Evolutionary conservation across 257 asterid genomes (phyloP).

Genomic region (Ballota nigra): DNA sequence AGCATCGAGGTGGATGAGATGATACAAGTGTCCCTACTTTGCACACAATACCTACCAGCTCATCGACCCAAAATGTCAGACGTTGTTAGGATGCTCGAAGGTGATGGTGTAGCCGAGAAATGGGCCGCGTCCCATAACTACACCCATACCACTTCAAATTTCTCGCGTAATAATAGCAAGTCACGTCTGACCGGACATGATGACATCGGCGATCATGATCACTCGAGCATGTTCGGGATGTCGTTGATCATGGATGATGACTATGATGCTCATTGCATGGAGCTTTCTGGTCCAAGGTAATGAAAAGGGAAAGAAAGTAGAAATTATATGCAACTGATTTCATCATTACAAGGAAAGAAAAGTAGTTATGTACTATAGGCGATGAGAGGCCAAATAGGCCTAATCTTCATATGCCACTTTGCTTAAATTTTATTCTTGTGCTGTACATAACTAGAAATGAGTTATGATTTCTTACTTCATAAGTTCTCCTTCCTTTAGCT

Average conservation of each 20-base stretch:
- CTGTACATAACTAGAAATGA: conserved; percentile 23
- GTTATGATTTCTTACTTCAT: not conserved
- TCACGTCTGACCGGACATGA: conserved; percentile 25
- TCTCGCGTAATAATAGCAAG: conserved; percentile 30
- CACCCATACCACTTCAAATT: conserved; percentile 25
- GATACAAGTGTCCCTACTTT: conserved; percentile 87
- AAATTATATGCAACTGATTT: not conserved
- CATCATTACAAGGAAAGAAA: conserved; percentile 24
- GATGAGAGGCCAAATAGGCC: conserved; percentile 14
- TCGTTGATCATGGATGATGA: conserved; percentile 65
- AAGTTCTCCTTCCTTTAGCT: not conserved
- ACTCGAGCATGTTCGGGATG: conserved; percentile 55
- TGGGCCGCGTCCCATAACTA: conserved; percentile 85
- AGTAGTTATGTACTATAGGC: conserved; percentile 1
- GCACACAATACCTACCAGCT: conserved; percentile 75
- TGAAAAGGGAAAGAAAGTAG: conserved; percentile 11
- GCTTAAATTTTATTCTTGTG: conserved; percentile 13
- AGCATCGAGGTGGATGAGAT: conserved; percentile 79
- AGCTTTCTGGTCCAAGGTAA: conserved; percentile 93
- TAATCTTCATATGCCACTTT: conserved; percentile 3
- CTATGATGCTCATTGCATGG: conserved; percentile 83
- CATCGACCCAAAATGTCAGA: conserved; percentile 94
- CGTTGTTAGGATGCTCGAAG: conserved; percentile 88
- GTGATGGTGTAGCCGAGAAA: conserved; percentile 89
- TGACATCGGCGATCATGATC: conserved; percentile 46